These are phyloP conservation scores for Paxillus rubicundulus DNA, from an alignment of 768 basidiomycete species.

Conservation along the genomic window DNA sequence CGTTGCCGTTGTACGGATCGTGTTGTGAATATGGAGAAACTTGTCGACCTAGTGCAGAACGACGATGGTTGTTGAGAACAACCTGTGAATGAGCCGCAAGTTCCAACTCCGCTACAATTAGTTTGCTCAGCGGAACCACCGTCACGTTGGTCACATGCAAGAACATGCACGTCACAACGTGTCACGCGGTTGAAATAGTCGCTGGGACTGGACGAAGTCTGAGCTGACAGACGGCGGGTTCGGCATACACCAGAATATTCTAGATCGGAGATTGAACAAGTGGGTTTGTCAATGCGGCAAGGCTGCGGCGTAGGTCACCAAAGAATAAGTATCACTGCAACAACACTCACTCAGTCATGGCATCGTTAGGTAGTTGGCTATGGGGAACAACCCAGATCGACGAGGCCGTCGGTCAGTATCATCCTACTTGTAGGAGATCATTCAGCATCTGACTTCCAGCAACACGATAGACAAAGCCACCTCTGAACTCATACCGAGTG, in stretches of 20 bases:
- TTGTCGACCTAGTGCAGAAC: conserved; percentile 17
- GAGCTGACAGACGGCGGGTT: not conserved
- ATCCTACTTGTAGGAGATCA: not conserved
- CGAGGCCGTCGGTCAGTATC: conserved; percentile 70
- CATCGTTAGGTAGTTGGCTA: conserved; percentile 63
- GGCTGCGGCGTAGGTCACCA: conserved; percentile 9
- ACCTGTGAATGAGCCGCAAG: conserved; percentile 31
- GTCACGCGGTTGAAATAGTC: not conserved
- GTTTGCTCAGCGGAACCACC: conserved; percentile 13
- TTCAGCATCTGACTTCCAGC: conserved; percentile 15
- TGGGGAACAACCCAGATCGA: conserved; percentile 85
- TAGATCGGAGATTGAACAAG: conserved; percentile 23
- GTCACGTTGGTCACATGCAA: conserved; percentile 20
- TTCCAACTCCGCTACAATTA: conserved; percentile 35
- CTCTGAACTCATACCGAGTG: conserved; percentile 80
- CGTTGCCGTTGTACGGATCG: conserved; percentile 2
- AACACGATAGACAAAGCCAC: conserved; percentile 84
- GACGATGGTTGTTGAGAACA: conserved; percentile 35
- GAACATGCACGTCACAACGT: not conserved
- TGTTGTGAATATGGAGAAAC: conserved; percentile 9
- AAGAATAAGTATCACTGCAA: too few species aligned
- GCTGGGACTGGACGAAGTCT: not conserved
- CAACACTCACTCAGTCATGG: conserved; percentile 38
- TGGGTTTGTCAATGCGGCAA: conserved; percentile 14
- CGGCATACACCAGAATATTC: conserved; percentile 3